Percentiles rank a stretch among this genome's conserved stretches.
phyloP scores from a whole-genome alignment of 805 yeast genomes.

The Ogataea ganodermae region DNA sequence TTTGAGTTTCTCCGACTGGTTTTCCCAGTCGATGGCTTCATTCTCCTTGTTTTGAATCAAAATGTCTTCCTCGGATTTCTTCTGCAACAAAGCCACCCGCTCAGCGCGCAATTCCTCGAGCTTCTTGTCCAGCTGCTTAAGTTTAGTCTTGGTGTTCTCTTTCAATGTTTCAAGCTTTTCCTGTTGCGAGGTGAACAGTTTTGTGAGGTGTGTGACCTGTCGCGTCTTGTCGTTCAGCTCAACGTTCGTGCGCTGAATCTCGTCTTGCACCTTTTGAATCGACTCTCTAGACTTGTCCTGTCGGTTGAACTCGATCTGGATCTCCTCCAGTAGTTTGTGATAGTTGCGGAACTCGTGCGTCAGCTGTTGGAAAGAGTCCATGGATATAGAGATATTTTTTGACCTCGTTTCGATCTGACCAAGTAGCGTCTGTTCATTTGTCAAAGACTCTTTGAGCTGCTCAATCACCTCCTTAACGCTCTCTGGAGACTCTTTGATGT shows the following conservation, averaged over 20 bases:
- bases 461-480: constrained; percentile 53
- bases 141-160: constrained; percentile 42
- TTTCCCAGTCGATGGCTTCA: constrained; percentile 27
- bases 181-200: constrained; percentile 41
- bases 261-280: constrained; percentile 32
- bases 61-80: constrained; percentile 48
- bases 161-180: constrained; percentile 19
- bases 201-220: constrained; percentile 29
- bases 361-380: constrained; percentile 58
- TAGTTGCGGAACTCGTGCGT: constrained; percentile 48
- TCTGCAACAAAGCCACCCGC: constrained; percentile 50
- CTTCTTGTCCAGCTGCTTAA: constrained; percentile 42
- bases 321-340: constrained; percentile 49
- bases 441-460: constrained; percentile 50
- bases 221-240: constrained; percentile 32
- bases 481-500: constrained; percentile 61
- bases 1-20: constrained; percentile 39
- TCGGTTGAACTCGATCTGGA: constrained; percentile 46
- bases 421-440: constrained; percentile 40
- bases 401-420: constrained; percentile 47
- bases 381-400: constrained; percentile 52
- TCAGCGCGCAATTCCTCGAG: constrained; percentile 46
- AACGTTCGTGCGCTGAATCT: constrained; percentile 16
- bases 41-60: constrained; percentile 34
- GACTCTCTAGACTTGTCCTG: constrained; percentile 38